Evolutionary conservation across 2,329 filamentous ascomycete species (phyloP).

Genomic region (Pseudocercospora pini-densiflorae): DNA sequence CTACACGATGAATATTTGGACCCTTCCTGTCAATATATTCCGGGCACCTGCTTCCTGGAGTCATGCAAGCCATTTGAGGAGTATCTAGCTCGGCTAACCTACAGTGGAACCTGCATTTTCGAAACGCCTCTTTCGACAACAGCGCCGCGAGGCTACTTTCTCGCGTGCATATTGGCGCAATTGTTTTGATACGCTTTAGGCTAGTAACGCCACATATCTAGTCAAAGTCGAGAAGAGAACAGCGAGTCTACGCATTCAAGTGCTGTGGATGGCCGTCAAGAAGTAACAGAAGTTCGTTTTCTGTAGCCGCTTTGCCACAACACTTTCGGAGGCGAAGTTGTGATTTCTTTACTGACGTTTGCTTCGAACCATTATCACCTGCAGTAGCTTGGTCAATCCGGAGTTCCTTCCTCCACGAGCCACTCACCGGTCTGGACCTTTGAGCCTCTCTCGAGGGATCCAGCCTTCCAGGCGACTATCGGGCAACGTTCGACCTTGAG

Average conservation of each 20-base stretch:
- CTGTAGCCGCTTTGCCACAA: background rate
- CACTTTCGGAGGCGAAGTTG: background rate
- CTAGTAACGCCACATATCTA: conserved; percentile 27
- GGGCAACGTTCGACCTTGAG: background rate
- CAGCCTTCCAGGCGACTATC: background rate
- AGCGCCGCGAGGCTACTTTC: conserved; percentile 13
- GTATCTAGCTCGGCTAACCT: conserved; percentile 6
- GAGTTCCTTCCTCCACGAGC: background rate
- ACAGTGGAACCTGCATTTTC: conserved; percentile 6
- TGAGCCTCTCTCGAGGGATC: background rate
- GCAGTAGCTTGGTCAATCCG: background rate
- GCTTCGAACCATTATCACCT: background rate
- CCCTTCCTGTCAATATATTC: background rate
- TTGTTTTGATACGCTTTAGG: conserved; percentile 15
- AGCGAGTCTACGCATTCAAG: background rate
- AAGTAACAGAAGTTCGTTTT: background rate
- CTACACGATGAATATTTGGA: background rate
- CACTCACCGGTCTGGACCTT: background rate
- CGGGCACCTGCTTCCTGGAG: conserved; percentile 4
- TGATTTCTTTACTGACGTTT: background rate
- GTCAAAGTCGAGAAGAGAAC: background rate
- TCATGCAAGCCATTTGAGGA: background rate
- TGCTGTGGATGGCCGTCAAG: background rate
- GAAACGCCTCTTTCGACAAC: conserved; percentile 20
- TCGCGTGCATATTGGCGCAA: conserved; percentile 21